Evolutionary conservation across 768 basidiomycete genomes (phyloP), one percentile per base, ranked within the genome.

Genomic region (Hygrocybe punicea): DNA sequence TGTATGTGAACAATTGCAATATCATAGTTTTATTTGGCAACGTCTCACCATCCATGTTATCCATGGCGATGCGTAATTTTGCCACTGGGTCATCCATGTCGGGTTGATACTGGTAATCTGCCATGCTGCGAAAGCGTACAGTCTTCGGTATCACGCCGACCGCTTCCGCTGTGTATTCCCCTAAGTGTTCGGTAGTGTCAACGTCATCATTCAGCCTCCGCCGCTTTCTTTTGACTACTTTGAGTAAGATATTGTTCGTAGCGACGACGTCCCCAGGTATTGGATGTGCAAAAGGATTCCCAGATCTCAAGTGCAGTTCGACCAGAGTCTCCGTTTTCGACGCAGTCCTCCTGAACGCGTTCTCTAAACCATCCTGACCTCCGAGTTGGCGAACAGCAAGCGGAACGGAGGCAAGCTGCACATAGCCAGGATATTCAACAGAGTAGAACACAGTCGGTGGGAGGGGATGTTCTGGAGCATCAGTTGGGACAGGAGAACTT

Each of bases 41-140:
- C 13, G 9, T 8, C 81, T 53, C 65, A 96, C 96, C 89, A 62
- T 98, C 88, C 80, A 97, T 84, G 6, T 76, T 75, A 48, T 85
- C 81, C 84, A 98, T 87, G 0, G 91, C 82, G 11, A 77, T 62
- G 4, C 91, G 84, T 53, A 98, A 72, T 56, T 83, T 75, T 2
- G 85, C 70, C 3, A 92, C 73, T 2, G 87, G 85, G 64, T 96
- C 93, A 13, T 82, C 69, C 67, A 78, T 73, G 56, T 88, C 78
- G 1, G 92, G 92, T 58, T 86, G 81, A 70, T 85, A 97, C 70
- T 97, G 94, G 68, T 85, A 97, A 69, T 98, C 96, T 37, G 86
- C 91, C 90, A 98, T 93, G 56, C 96, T 87, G 73, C 95, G 82
- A 74, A 98, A 98, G 53, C 96, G 81, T 51, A 85, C 88, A 3